Evolutionary conservation across 1,284 basidiomycete genomes (phyloP), one percentile per base, ranked within the genome.

Genomic region (Ganoderma multipileum): DNA sequence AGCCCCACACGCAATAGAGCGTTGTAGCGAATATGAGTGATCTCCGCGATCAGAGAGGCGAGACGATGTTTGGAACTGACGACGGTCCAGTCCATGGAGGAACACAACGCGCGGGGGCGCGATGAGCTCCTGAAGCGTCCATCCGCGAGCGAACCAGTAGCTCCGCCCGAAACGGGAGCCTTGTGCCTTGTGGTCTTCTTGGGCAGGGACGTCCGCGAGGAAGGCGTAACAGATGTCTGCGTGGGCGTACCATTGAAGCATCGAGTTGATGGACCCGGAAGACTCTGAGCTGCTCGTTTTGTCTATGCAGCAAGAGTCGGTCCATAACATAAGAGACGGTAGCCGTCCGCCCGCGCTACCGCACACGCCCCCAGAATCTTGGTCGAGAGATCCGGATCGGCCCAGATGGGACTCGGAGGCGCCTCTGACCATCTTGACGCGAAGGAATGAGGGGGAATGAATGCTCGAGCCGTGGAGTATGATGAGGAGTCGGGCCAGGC

Each of bases 101-200:
- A 33, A 23, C 63, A 68, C 0, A 60, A 2, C 20, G 59, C 44
- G 18, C 47, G 23, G 7, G 5, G 64, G 63, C 3, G 64, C 64
- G 36, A 68, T 52, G 54, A 68, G 67, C 55, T 65, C 67, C 44
- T 67, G 66, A 7, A 67, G 66, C 12, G 65, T 66, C 65, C 65
- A 62, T 5, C 61, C 65, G 1, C 65, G 65, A 3, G 60, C 58
- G 54, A 62, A 62, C 66, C 66, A 67, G n/a, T 30, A 16, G 41
- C 61, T 63, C 8, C 20, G 12, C 18, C 57, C 36, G 33, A 59
- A 59, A 2, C 23, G 14, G 36, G 57, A 59, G 11, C 7, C 20
- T 14, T 39, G 3, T 16, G 36, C 20, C n/a, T 20, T 11, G 36
- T 12, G 57, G n/a, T 59, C 33, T 38, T 59, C 57, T 28, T 59